Base-by-base conservation (phyloP, 1,139 yeast genomes). In the Yamadazyma triangularis region DNA sequence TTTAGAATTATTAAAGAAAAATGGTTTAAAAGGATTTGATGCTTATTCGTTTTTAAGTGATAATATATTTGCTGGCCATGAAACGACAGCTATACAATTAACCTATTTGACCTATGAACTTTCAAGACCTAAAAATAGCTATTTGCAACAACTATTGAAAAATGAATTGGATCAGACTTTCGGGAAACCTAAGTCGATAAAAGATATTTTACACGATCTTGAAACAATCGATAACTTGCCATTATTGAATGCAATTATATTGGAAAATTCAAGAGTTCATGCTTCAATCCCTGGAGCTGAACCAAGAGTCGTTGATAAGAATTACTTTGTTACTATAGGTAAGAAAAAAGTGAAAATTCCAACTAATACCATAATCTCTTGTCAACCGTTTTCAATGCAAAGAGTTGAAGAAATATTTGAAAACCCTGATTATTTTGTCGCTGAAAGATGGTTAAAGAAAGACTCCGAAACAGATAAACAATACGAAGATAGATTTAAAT, bases 221-320 rank as follows among this genome's bases (percentile, higher is more conserved):
- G 71, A 63, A 32, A 38, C 29, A 8, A 56, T 79, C 12, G 85
- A 79, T 39, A 51, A 51, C 8, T 54, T 80, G 27, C 78, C 77
- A 2, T 71, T 68, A 35, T 53, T 80, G 39, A 70, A 74, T 41
- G 84, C 85, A 0, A 59, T 79, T 10, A 47, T 79, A 4, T 62
- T 68, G 34, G 89, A 81, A 47, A 70, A 72, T 8, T 64, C 73
- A 12, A 57, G 89, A 31, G 59, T 80, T 1, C 85, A 79, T 52
- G 62, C 86, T 1, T 80, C 87, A 0, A 81, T 81, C 39, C 89
- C 89, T 0, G 88, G 88, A 1, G 75, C 81, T 24, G 87, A 80
- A 48, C 88, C 88, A 2, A 54, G 89, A 25, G 51, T 70, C 4
- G 75, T 71, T 8, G 58, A 56, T 34, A 42, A 47, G 29, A 42